Evolutionary conservation across 2,329 filamentous ascomycete genomes (phyloP).

Genomic region (Neurospora sp.): DNA sequence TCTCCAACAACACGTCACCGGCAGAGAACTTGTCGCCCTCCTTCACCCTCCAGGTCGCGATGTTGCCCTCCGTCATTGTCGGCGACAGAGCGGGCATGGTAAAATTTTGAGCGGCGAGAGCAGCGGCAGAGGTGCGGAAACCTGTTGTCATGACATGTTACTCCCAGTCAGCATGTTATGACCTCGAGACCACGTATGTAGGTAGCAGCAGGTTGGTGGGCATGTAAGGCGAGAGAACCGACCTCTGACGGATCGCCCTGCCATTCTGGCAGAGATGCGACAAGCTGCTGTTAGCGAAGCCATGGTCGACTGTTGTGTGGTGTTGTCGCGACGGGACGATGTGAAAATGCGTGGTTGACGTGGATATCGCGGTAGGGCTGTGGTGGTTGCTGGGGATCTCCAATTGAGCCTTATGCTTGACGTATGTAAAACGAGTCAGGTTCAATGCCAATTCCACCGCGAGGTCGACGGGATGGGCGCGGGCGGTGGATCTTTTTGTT

Average conservation of each 20-base stretch:
- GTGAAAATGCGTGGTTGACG: conserved; percentile 3
- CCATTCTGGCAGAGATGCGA: conserved; percentile 52
- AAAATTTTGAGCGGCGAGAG: conserved; percentile 72
- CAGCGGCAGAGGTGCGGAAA: conserved; percentile 51
- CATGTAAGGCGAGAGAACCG: neutral
- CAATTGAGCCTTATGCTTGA: neutral
- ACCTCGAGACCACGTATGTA: neutral
- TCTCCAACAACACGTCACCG: conserved; percentile 81
- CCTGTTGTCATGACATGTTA: conserved; percentile 32
- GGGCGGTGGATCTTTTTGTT: neutral
- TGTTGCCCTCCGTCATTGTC: conserved; percentile 91
- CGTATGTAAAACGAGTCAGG: neutral
- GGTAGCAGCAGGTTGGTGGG: neutral
- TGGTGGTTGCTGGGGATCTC: neutral
- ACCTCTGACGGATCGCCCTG: conserved; percentile 26
- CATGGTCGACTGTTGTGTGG: conserved; percentile 33
- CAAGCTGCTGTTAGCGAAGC: conserved; percentile 56
- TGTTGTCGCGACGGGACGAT: neutral
- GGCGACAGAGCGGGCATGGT: conserved; percentile 86
- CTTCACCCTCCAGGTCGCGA: conserved; percentile 75
- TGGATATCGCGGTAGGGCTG: conserved; percentile 1
- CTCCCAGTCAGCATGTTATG: neutral
- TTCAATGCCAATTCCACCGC: neutral
- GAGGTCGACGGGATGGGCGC: neutral
- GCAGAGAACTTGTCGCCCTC: conserved; percentile 75